Percentiles rank a stretch among this genome's conserved stretches.
Evolutionary conservation across 192 early-diverging fungal species (phyloP).

Genomic region (Oehlia diaphana): DNA sequence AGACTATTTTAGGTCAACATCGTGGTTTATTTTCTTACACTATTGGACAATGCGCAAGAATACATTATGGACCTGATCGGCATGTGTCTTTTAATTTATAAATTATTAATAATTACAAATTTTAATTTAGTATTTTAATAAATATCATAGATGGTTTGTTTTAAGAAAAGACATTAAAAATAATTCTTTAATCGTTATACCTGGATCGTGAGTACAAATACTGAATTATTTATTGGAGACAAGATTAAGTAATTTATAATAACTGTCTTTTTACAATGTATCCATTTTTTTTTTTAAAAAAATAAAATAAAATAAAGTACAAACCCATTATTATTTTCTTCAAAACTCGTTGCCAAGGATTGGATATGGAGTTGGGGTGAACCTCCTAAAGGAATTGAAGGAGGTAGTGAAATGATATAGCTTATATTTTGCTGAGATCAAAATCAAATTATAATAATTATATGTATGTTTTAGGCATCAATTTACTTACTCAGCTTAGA

Average conservation of each 20-base stretch:
- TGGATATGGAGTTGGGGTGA: conserved; percentile 24
- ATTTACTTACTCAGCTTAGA: conserved; percentile 22
- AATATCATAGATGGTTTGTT: conserved; percentile 66
- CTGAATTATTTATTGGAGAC: neutral
- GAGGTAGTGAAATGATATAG: neutral
- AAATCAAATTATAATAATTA: neutral
- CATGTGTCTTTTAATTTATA: neutral
- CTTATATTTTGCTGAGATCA: neutral
- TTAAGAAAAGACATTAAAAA: conserved; percentile 59
- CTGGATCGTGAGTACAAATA: conserved; percentile 53
- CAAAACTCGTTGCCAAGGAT: conserved; percentile 12
- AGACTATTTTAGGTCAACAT: conserved; percentile 54
- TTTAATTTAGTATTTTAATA: neutral
- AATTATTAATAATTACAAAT: neutral
- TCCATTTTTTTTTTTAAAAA: neutral
- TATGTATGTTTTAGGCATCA: conserved; percentile 2
- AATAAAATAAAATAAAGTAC: neutral
- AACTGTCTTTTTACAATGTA: neutral
- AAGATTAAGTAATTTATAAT: neutral
- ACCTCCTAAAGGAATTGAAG: conserved; percentile 1
- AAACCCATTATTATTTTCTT: conserved; percentile 23
- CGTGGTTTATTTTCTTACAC: conserved; percentile 72
- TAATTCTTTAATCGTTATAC: conserved; percentile 72
- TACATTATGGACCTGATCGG: conserved; percentile 51
- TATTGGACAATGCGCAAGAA: conserved; percentile 76